Evolutionary conservation across 768 basidiomycete genomes (phyloP).

Genomic region (Polyporus arcularius): DNA sequence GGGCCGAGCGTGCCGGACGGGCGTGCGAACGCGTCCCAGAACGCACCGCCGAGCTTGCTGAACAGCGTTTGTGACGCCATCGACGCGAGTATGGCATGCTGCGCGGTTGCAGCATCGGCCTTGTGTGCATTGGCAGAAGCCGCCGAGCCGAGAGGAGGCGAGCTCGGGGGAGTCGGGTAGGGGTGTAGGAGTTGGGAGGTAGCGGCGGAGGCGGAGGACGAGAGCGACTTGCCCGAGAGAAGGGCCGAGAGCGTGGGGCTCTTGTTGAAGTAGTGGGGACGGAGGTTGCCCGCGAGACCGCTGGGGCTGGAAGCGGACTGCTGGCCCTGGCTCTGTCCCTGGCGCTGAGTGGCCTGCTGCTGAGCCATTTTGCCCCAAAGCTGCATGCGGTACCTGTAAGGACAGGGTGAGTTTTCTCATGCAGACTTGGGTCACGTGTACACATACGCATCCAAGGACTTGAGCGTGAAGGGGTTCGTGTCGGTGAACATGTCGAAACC

Average conservation of each 20-base stretch:
- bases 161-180: slow-evolving; percentile 48
- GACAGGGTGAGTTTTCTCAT: not conserved
- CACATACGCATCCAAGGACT: slow-evolving; percentile 77
- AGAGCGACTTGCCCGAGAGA: slow-evolving; percentile 50
- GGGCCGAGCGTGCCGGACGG: slow-evolving; percentile 28
- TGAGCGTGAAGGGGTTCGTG: slow-evolving; percentile 82
- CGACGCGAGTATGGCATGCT: slow-evolving; percentile 63
- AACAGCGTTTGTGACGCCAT: slow-evolving; percentile 79
- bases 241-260: slow-evolving; percentile 30
- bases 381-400: slow-evolving; percentile 76
- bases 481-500: slow-evolving; percentile 82
- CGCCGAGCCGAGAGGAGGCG: slow-evolving; percentile 35
- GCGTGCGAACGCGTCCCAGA: slow-evolving; percentile 85
- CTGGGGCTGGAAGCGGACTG: slow-evolving; percentile 23
- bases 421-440: slow-evolving; percentile 1
- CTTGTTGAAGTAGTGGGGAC: slow-evolving; percentile 42
- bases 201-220: slow-evolving; percentile 16
- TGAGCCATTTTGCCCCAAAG: slow-evolving; percentile 89
- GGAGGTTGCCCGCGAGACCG: slow-evolving; percentile 33
- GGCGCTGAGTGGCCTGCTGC: slow-evolving; percentile 53
- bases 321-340: slow-evolving; percentile 30
- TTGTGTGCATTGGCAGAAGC: slow-evolving; percentile 27
- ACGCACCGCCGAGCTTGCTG: slow-evolving; percentile 69
- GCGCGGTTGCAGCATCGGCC: slow-evolving; percentile 35
- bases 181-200: slow-evolving; percentile 6